phyloP scores from a whole-genome alignment of 208 protist genomes.

The Crithidia acanthocephali region DNA sequence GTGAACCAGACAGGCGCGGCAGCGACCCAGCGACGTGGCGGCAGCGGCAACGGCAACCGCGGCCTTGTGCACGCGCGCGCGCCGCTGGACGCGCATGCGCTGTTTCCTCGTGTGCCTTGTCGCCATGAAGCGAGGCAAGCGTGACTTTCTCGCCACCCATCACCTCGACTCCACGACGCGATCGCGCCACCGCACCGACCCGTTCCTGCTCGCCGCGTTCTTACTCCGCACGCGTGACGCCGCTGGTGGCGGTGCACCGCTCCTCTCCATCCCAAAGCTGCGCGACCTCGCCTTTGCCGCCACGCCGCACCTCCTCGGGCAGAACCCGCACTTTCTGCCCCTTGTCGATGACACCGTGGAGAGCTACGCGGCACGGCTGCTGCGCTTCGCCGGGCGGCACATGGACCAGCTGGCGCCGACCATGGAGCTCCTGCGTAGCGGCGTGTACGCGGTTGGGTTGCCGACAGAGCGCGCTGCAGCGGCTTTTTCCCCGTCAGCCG shows the following conservation, averaged over 20 bases:
- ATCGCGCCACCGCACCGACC: slow-evolving; percentile 52
- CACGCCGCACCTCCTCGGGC: slow-evolving; percentile 34
- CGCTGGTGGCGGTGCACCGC: slow-evolving; percentile 8
- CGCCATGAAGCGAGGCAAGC: slow-evolving; percentile 41
- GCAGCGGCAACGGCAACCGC: too few species aligned
- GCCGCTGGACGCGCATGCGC: slow-evolving; percentile 24
- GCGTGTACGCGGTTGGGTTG: slow-evolving; percentile 5
- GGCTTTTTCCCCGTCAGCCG: not conserved
- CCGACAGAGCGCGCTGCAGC: not conserved
- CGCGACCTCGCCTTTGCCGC: slow-evolving; percentile 32
- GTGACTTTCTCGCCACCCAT: slow-evolving; percentile 20
- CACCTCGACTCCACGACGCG: slow-evolving; percentile 34
- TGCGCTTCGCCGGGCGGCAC: slow-evolving; percentile 30
- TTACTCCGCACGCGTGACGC: slow-evolving; percentile 30
- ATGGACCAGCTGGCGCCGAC: slow-evolving; percentile 25
- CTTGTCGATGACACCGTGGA: slow-evolving; percentile 41
- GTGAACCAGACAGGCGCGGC: not conserved
- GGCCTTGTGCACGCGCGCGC: not conserved
- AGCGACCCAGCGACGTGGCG: too few species aligned
- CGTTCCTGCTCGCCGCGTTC: slow-evolving; percentile 55
- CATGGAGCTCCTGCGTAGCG: slow-evolving; percentile 29
- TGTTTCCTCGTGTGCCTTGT: slow-evolving; percentile 35
- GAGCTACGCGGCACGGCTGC: slow-evolving; percentile 31
- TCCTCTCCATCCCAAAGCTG: slow-evolving; percentile 43
- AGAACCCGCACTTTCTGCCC: slow-evolving; percentile 20